Conservation (phyloP, 1,284 basidiomycete species). For the Boletellus dicymbophilus region DNA sequence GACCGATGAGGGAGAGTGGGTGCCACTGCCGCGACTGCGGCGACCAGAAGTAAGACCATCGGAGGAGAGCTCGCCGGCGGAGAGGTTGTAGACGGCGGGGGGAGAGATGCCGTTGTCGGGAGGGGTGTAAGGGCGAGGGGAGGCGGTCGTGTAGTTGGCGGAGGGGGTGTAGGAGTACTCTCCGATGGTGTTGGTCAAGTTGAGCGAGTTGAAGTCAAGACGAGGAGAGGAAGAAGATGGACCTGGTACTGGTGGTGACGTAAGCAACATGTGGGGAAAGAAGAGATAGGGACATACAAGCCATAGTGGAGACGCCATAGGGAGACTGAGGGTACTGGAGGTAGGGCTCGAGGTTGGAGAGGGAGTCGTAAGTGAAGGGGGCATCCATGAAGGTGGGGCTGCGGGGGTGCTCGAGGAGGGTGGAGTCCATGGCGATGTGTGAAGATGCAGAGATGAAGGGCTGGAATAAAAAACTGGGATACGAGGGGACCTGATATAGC, state of each 20-base stretch:
- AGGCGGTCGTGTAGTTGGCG: slow-evolving; percentile 48
- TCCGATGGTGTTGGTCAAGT: slow-evolving; percentile 53
- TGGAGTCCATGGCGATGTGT: slow-evolving; percentile 43
- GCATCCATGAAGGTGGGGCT: slow-evolving; percentile 52
- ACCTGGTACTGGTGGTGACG: slow-evolving; percentile 37
- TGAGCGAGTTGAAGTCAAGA: slow-evolving; percentile 62
- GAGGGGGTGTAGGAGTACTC: slow-evolving; percentile 68
- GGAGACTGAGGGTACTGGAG: slow-evolving; percentile 52
- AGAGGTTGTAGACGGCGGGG: slow-evolving; percentile 67
- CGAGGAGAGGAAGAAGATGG: slow-evolving; percentile 54
- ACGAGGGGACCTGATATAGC: slow-evolving; percentile 29
- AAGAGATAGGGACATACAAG: slow-evolving; percentile 36
- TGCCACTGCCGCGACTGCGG: slow-evolving; percentile 65
- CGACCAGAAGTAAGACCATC: slow-evolving; percentile 65
- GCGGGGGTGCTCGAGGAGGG: slow-evolving; percentile 50
- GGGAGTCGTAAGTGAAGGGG: slow-evolving; percentile 58
- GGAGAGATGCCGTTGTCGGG: slow-evolving; percentile 68
- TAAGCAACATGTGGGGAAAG: slow-evolving; percentile 7
- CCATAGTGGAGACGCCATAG: slow-evolving; percentile 44
- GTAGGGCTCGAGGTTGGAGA: slow-evolving; percentile 41
- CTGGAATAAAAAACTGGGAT: slow-evolving; percentile 40
- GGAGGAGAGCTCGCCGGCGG: slow-evolving; percentile 67
- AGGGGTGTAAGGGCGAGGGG: slow-evolving; percentile 69
- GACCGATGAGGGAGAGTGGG: slow-evolving; percentile 57
- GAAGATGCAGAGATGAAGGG: slow-evolving; percentile 30